Evolutionary conservation across 805 yeast species (phyloP).

Genomic region (Metschnikowia hibisci): DNA sequence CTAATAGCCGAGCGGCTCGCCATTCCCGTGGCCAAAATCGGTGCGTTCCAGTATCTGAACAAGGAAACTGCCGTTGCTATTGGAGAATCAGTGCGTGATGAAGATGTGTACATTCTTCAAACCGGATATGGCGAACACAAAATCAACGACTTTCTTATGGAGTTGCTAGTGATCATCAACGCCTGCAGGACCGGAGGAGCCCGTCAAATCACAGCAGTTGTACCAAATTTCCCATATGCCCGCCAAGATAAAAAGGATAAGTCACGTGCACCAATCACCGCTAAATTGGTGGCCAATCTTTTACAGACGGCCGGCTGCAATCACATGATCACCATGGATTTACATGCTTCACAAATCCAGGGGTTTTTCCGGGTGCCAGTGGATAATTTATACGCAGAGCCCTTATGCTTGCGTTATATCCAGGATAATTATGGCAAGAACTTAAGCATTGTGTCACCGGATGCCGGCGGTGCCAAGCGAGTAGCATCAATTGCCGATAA

Average conservation of each 20-base stretch:
- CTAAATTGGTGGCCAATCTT: slow-evolving; percentile 88
- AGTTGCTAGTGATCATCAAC: slow-evolving; percentile 81
- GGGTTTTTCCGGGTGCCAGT: slow-evolving; percentile 96
- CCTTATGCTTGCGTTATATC: slow-evolving; percentile 79
- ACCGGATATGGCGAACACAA: slow-evolving; percentile 74
- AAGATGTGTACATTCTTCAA: slow-evolving; percentile 80
- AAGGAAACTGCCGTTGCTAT: slow-evolving; percentile 83
- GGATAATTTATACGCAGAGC: slow-evolving; percentile 93
- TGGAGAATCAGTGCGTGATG: slow-evolving; percentile 86
- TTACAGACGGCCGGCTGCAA: slow-evolving; percentile 91
- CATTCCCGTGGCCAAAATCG: slow-evolving; percentile 65
- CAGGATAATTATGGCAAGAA: slow-evolving; percentile 56
- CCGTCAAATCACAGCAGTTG: slow-evolving; percentile 86
- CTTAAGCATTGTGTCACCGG: slow-evolving; percentile 84
- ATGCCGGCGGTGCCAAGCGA: slow-evolving; percentile 98
- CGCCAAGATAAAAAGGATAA: slow-evolving; percentile 97
- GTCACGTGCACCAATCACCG: slow-evolving; percentile 93
- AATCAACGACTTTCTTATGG: slow-evolving; percentile 83
- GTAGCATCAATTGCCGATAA: slow-evolving; percentile 93
- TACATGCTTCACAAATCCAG: slow-evolving; percentile 97
- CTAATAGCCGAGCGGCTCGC: slow-evolving; percentile 65
- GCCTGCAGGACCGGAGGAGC: slow-evolving; percentile 97
- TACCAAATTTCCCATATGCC: slow-evolving; percentile 95
- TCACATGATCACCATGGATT: slow-evolving; percentile 94
- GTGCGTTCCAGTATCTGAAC: slow-evolving; percentile 81